phyloP scores from a whole-genome alignment of 192 early-diverging fungal species.

The Pilobolus umbonatus region DNA sequence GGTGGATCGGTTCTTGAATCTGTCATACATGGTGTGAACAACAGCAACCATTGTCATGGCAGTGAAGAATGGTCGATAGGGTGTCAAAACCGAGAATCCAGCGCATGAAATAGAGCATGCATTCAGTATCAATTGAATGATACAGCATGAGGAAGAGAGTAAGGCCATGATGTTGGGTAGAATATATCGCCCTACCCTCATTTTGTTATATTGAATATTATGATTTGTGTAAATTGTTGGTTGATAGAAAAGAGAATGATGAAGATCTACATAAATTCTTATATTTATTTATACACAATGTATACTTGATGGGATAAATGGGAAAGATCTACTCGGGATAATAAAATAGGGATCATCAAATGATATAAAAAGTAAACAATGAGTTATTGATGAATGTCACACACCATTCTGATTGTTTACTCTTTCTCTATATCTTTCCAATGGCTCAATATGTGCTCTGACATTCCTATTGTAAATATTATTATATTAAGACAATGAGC shows the following conservation, averaged over 20 bases:
- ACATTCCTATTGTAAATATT: no score
- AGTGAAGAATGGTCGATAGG: constrained; percentile 38
- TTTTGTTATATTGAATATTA: neutral
- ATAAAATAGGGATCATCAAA: no score
- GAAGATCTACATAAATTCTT: neutral
- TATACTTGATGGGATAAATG: no score
- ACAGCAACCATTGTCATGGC: constrained; percentile 27
- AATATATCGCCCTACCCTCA: neutral
- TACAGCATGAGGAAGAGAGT: constrained; percentile 46
- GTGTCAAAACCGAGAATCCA: constrained; percentile 50
- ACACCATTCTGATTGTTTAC: no score
- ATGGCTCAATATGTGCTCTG: no score
- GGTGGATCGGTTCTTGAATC: constrained; percentile 11
- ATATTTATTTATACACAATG: neutral
- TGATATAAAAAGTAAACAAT: no score
- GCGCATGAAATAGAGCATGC: constrained; percentile 49
- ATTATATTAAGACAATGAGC: no score
- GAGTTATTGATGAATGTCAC: no score
- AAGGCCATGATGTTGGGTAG: constrained; percentile 30
- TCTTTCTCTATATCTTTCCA: no score
- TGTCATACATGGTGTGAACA: constrained; percentile 19
- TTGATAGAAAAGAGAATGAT: no score
- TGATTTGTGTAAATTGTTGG: neutral
- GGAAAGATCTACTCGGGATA: no score
- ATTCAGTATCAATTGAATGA: constrained; percentile 50